Base-by-base conservation (phyloP, 208 protist genomes). In the Wallacemonas sp. region DNA sequence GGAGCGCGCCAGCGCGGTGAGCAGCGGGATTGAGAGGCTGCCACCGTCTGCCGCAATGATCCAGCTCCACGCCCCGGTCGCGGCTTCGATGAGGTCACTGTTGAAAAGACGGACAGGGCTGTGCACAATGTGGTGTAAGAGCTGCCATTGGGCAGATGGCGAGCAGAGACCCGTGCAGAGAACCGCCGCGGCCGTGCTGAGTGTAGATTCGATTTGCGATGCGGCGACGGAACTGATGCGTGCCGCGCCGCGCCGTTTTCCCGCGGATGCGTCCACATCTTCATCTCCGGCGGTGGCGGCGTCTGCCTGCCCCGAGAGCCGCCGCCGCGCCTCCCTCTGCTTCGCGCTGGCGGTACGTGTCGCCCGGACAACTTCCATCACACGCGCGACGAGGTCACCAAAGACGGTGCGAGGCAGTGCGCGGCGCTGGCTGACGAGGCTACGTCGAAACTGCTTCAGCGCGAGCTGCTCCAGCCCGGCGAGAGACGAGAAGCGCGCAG, bases 41-140 rank as follows among this genome's bases (percentile, higher is more conserved):
- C 77, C 77, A 12, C 69, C 68, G 59, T 75, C 73, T 44, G 75
- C 75, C 58, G 73, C 76, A 31, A 93, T 69, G 68, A 95, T 62
- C 86, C 86, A 92, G 31, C 66, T 72, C 86, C 86, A 93, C 62
- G 79, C 54, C 39, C 78, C 62, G 39, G 84, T 77, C n/a, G 84
- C 90, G 15, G 79, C 70, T 19, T 72, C 60, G 41, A 91, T 67
- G 55, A 77, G 42, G 55, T 80, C 72, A 24, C 67, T 79, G 72
- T 76, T 62, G 60, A 91, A 90, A 34, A 80, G 64, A 41, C 78
- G 74, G 19, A 95, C 77, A 1, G 90, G 77, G 9, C 77, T 75
- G 53, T 88, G 82, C 44, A 93, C 84, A 39, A 92, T 60, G 66
- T 74, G 77, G 36, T 71, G 75, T n/a, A 95, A 62, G 31, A 91